Base-by-base conservation (phyloP, 2,329 filamentous ascomycete genomes). In the Pyrenophora teres region DNA sequence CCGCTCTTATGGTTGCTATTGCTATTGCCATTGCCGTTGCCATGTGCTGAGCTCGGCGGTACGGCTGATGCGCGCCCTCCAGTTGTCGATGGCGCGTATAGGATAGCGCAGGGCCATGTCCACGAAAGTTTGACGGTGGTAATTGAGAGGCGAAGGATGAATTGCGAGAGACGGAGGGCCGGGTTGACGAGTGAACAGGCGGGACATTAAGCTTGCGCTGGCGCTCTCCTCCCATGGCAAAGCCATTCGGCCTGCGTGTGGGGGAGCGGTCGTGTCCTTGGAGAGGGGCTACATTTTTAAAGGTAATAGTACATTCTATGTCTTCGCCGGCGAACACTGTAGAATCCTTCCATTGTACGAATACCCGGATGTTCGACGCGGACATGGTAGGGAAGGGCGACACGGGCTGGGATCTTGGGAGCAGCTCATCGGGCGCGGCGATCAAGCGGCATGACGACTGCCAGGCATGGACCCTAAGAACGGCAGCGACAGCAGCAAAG, bases 301-400 rank as follows among this genome's bases (percentile, higher is more conserved):
- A 99, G 43, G 90, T 97, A 74, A 99, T 96, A 62, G 87, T 92
- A 77, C 94, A 97, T 77, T 92, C 90, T 69, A 97, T 84, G 70
- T 96, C 89, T 80, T 99, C 94, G 75, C 94, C 94, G 50, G 94
- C 90, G 77, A 97, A 99, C 67, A 99, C 90, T 56, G 90, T 92
- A 74, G 93, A 87, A 71, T 96, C 90, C 74, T 91, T 88, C 89
- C 93, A 99, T 78, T 88, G 87, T 74, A 99, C 90, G 74, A 93
- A 96, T 76, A 97, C 93, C 74, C 92, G 89, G 73, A 99, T 91
- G 79, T 95, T 93, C 62, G 70, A 73, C 44, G 62, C 46, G 55
- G 59, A 60, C 60, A 63, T 75, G 65, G 62, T 73, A 62, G 51
- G 60, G 64, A 57, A 58, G 55, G 56, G 47, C 50, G 62, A 56